These are phyloP conservation scores for Fusarium subglutinans DNA, from an alignment of 2,329 filamentous ascomycete genomes.

Conservation along the genomic window DNA sequence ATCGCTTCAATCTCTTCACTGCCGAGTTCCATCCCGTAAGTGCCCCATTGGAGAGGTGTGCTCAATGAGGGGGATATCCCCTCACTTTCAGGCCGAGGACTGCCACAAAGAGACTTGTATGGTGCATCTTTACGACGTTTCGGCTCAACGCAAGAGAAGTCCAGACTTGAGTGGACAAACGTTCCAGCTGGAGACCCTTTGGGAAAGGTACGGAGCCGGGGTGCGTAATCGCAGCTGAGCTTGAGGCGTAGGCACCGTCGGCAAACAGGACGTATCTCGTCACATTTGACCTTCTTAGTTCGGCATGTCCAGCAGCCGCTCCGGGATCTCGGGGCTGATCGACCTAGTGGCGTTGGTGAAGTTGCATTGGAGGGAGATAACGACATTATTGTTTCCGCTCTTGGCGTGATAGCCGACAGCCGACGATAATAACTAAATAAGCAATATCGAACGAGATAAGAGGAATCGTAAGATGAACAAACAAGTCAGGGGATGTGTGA, in stretches of 20 bases:
- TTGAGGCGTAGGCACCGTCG: background rate
- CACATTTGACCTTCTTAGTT: background rate
- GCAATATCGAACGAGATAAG: background rate
- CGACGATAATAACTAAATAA: background rate
- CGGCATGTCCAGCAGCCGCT: background rate
- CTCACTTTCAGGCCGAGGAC: background rate
- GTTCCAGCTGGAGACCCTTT: background rate
- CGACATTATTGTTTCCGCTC: background rate
- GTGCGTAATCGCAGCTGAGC: background rate
- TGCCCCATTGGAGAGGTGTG: background rate
- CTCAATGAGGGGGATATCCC: background rate
- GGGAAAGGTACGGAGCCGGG: background rate
- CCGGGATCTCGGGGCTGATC: background rate
- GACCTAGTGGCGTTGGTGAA: background rate
- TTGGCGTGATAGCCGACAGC: background rate
- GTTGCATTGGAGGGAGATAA: background rate
- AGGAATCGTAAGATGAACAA: background rate
- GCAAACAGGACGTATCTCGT: background rate
- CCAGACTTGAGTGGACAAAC: background rate
- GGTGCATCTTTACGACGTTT: fast-evolving
- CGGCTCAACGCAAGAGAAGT: background rate
- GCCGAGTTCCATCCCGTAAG: background rate
- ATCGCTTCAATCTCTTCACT: background rate
- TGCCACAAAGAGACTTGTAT: too few species aligned
- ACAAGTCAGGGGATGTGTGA: background rate